Percentiles rank a stretch among this genome's conserved stretches.
These are phyloP conservation scores for Gilbertella persicaria DNA, from an alignment of 371 early-diverging fungal genomes.

Conservation along the genomic window DNA sequence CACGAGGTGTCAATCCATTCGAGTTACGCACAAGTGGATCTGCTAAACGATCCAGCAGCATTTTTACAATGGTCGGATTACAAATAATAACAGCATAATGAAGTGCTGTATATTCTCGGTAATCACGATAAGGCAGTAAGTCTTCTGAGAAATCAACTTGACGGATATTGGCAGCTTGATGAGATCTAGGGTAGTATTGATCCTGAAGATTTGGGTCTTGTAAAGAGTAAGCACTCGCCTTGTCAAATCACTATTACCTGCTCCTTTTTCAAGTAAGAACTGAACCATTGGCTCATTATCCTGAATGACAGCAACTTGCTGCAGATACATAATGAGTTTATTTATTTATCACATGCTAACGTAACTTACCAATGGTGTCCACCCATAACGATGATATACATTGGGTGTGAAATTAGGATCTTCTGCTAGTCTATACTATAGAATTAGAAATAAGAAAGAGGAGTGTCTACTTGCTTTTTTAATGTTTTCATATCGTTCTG, in stretches of 20 bases:
- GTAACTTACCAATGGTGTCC: slow-evolving; percentile 50
- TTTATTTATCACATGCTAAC: neutral
- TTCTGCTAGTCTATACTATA: slow-evolving; percentile 37
- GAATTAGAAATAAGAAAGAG: neutral
- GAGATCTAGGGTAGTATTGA: slow-evolving; percentile 49
- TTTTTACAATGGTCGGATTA: slow-evolving; percentile 50
- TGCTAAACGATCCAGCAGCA: slow-evolving; percentile 65
- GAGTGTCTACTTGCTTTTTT: slow-evolving; percentile 31
- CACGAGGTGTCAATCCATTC: slow-evolving; percentile 47
- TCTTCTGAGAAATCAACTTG: slow-evolving; percentile 50
- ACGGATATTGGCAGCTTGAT: slow-evolving; percentile 46
- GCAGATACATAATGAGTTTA: neutral
- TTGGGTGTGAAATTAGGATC: slow-evolving; percentile 49
- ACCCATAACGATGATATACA: slow-evolving; percentile 48
- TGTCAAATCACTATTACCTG: too few relatives aligned
- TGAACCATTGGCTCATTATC: slow-evolving; percentile 49
- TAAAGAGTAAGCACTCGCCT: neutral
- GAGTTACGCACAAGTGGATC: slow-evolving; percentile 51
- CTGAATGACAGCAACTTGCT: slow-evolving; percentile 57
- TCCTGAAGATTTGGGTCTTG: slow-evolving; percentile 51
- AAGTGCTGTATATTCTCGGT: slow-evolving; percentile 60
- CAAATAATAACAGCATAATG: slow-evolving; percentile 70
- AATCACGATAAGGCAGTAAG: slow-evolving; percentile 49
- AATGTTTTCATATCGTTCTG: slow-evolving; percentile 40
- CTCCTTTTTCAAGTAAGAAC: slow-evolving; percentile 47